phyloP scores from a whole-genome alignment of 2,329 filamentous ascomycete genomes.

The Nakataea oryzae region DNA sequence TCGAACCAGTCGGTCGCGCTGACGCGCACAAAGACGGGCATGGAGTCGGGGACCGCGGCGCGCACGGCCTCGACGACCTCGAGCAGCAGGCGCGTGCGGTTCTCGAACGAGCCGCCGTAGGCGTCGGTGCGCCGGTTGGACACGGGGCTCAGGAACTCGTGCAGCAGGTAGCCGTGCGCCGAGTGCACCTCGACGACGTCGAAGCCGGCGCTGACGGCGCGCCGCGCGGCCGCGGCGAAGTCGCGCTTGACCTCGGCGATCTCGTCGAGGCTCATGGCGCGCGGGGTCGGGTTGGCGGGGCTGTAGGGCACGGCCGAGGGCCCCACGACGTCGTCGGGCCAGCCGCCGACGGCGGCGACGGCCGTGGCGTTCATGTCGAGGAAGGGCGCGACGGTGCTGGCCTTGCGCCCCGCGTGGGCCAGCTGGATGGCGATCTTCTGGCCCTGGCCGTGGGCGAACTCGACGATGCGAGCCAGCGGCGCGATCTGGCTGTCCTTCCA shows the following conservation, averaged over 20 bases:
- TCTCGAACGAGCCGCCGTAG: slow-evolving; percentile 33
- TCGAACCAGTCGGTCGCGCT: slow-evolving; percentile 72
- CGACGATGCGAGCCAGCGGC: slow-evolving; percentile 20
- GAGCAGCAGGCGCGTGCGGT: slow-evolving; percentile 31
- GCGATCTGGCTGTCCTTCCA: slow-evolving; percentile 25
- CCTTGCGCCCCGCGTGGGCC: slow-evolving; percentile 56
- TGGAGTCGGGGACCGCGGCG: slow-evolving; percentile 50
- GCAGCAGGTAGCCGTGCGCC: slow-evolving; percentile 37
- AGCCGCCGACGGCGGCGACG: too few species aligned
- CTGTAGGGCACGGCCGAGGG: slow-evolving; percentile 20
- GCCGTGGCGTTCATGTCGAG: slow-evolving; percentile 30
- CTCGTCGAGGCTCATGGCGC: slow-evolving; percentile 52
- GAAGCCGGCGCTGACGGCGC: too few species aligned
- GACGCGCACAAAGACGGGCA: slow-evolving; percentile 65
- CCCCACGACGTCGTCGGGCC: slow-evolving; percentile 22
- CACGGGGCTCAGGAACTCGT: slow-evolving; percentile 37
- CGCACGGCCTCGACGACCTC: slow-evolving; percentile 27
- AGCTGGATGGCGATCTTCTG: slow-evolving; percentile 63
- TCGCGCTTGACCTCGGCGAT: slow-evolving; percentile 53
- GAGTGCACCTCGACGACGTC: slow-evolving; percentile 40
- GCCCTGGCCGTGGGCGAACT: slow-evolving; percentile 36
- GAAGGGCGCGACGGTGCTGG: slow-evolving; percentile 44
- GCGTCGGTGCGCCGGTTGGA: slow-evolving; percentile 40
- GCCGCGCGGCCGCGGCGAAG: slow-evolving; percentile 42
- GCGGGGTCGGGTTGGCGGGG: too few species aligned